Conservation (phyloP, 306 rosid genomes). For the Albizia julibrissin region DNA sequence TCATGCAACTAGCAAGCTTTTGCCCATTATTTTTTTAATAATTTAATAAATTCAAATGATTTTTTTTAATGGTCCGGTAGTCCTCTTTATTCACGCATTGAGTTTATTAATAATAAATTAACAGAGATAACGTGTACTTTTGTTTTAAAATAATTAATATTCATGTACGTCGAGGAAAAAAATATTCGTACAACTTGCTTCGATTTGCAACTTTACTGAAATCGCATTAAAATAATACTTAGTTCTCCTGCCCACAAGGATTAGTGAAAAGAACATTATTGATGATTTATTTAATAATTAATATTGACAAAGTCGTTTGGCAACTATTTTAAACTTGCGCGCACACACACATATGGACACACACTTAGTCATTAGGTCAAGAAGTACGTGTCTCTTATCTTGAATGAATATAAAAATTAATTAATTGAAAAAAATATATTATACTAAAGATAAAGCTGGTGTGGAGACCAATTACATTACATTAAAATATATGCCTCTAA, state of each 20-base stretch:
- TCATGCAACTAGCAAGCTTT: slow-evolving; percentile 29
- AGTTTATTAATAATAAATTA: background rate
- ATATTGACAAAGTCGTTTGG: background rate
- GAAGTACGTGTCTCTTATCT: background rate
- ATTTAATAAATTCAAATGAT: background rate
- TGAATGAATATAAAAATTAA: background rate
- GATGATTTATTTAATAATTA: slow-evolving; percentile 34
- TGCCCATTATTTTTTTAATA: background rate
- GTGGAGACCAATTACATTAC: background rate
- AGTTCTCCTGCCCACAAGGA: slow-evolving; percentile 34
- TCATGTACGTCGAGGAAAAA: background rate
- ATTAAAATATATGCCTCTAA: background rate
- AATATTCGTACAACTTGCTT: slow-evolving; percentile 21
- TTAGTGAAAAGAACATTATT: background rate
- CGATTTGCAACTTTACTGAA: slow-evolving; percentile 10
- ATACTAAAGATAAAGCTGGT: background rate
- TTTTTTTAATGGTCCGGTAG: background rate
- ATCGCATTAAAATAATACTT: slow-evolving; percentile 34
- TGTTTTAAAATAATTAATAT: background rate
- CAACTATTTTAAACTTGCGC: too few relatives aligned
- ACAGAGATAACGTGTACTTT: slow-evolving; percentile 34
- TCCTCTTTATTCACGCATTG: background rate
- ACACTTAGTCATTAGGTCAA: background rate
- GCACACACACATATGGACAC: too few relatives aligned
- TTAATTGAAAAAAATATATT: background rate